Evolutionary conservation across 2,329 filamentous ascomycete genomes (phyloP), one percentile per base, ranked within the genome.

Genomic region (Ophiostoma populinum): DNA sequence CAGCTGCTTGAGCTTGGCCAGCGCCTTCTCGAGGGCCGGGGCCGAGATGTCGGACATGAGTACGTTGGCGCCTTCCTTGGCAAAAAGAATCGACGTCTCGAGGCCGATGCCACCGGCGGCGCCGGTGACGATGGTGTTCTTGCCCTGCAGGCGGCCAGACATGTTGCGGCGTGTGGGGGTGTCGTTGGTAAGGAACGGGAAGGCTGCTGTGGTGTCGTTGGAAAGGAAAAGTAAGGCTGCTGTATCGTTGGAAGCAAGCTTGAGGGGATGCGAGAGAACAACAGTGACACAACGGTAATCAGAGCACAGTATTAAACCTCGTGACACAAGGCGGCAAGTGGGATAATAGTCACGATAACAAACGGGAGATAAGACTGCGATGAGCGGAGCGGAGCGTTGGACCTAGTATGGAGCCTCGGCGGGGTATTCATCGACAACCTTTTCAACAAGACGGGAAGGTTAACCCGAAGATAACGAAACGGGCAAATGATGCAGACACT

Each of bases 71-170:
- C 85, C 86, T 62, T 94, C 86, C 44, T 79, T 79, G 40, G 76
- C 78, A 51, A 94, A 92, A 40, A 93, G 78, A 46, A 94, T 86
- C 37, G 70, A 71, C 2, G 86, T 93, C 62, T 94, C 85, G 32
- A 94, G 78, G 45, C 86, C 86, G 50, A 94, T 94, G 50, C 86
- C 86, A 50, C 86, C 81, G 49, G 75, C 83, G 45, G 79, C 83
- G 51, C 83, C 83, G 36, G 83, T 92, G 57, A 92, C 69, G 52
- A 92, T 53, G 52, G 67, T 65, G 51, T 72, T 73, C 56, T 73
- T 73, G 54, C 67, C 68, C 25, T 61, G 57, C 17, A 73, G 58
- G 49, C 68, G 67, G 45, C 67, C 67, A 33, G 51, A 48, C 24
- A 34, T n/a, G n/a, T 35, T 24, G 21, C 28, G 17, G 21, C 5